Percentiles rank a stretch among this genome's conserved stretches.
phyloP scores from a whole-genome alignment of 371 early-diverging fungal species.

The Mortierella sp. region DNA sequence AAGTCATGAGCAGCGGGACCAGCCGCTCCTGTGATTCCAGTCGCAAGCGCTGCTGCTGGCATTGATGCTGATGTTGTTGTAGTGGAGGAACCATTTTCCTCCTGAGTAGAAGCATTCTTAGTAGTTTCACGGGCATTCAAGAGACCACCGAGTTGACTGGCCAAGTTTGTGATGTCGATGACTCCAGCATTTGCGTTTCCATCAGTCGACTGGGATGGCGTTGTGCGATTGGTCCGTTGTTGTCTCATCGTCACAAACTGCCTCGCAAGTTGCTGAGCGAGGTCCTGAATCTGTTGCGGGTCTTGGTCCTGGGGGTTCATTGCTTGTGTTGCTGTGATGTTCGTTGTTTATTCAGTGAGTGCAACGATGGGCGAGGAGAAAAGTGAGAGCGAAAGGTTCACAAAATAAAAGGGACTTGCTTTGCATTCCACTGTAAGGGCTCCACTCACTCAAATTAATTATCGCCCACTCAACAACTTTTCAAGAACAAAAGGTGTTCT shows the following conservation, averaged over 20 bases:
- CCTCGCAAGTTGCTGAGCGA: constrained; percentile 25
- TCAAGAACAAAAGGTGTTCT: not conserved
- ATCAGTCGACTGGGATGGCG: not conserved
- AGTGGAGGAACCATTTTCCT: not conserved
- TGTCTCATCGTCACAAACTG: constrained; percentile 21
- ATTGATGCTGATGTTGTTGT: not conserved
- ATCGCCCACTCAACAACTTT: no score
- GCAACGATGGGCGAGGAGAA: not conserved
- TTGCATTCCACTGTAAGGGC: not conserved
- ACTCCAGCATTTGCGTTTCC: not conserved
- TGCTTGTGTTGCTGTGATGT: not conserved
- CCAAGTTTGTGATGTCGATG: constrained; percentile 8
- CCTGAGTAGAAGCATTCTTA: not conserved
- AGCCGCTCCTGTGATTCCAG: not conserved
- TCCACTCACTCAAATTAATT: not conserved
- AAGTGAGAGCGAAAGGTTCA: not conserved
- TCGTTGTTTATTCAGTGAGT: not conserved
- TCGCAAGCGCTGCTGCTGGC: not conserved
- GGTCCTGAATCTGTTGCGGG: constrained; percentile 18
- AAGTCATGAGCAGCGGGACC: not conserved
- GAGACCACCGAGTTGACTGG: constrained; percentile 13
- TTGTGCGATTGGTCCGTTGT: constrained; percentile 1
- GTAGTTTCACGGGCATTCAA: not conserved
- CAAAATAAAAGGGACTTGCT: not conserved
- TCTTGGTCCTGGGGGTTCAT: constrained; percentile 18